These are phyloP conservation scores for Hypoxylon lienhwacheense DNA, from an alignment of 495 filamentous ascomycete genomes.

Conservation along the genomic window DNA sequence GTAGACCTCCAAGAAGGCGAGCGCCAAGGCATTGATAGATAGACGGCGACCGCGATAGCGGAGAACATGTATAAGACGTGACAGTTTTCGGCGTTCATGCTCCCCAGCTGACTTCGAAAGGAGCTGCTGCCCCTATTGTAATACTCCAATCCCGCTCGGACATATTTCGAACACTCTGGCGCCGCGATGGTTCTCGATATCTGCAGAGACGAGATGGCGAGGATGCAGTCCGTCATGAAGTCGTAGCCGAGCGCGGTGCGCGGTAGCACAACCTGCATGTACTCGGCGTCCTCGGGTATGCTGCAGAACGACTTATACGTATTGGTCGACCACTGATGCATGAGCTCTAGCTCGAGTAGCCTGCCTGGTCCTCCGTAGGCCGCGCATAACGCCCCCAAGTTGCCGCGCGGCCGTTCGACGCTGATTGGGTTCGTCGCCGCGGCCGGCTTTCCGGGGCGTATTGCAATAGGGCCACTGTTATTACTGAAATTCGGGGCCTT, in stretches of 20 bases:
- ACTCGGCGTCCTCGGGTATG: conserved; percentile 36
- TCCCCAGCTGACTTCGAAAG: conserved; percentile 36
- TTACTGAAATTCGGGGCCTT: conserved; percentile 6
- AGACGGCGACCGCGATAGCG: conserved; percentile 36
- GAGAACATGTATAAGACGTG: conserved; percentile 41
- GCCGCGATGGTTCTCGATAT: conserved; percentile 22
- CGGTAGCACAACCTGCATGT: conserved; percentile 36
- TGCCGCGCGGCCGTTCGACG: conserved; percentile 20
- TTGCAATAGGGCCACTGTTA: conserved; percentile 4
- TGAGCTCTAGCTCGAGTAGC: conserved; percentile 42
- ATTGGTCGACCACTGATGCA: conserved; percentile 42
- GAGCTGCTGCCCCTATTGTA: conserved; percentile 39
- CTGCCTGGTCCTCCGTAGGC: conserved; percentile 28
- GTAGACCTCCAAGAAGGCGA: too few species aligned
- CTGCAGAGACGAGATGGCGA: conserved; percentile 40
- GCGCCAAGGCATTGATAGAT: conserved; percentile 36
- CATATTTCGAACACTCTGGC: conserved; percentile 30
- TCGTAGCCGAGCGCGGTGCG: conserved; percentile 33
- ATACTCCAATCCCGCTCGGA: conserved; percentile 37
- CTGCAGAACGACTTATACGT: conserved; percentile 40
- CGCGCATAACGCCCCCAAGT: conserved; percentile 24
- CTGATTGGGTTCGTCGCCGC: neutral
- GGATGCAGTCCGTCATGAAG: conserved; percentile 41
- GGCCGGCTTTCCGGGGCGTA: conserved; percentile 1
- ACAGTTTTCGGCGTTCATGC: conserved; percentile 33